Percentiles rank a stretch among this genome's conserved stretches.
These are phyloP conservation scores for Catunica adiposa DNA, from an alignment of 2,329 filamentous ascomycete genomes.

Conservation along the genomic window DNA sequence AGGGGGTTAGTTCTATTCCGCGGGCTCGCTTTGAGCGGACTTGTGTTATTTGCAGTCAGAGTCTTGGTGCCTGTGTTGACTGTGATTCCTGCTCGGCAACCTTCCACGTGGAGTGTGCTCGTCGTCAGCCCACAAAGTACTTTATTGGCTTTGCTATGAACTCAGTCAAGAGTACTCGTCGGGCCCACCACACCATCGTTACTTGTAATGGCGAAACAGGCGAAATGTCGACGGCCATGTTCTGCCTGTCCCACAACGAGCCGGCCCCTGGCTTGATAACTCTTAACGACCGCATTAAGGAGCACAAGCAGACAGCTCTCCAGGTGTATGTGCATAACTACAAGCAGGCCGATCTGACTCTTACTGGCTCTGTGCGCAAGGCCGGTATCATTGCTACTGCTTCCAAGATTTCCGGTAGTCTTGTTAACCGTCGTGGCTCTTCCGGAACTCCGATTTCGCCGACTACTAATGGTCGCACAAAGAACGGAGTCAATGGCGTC, in stretches of 20 bases:
- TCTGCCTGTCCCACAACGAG: constrained; percentile 78
- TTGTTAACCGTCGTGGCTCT: constrained; percentile 37
- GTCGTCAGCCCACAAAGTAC: constrained; percentile 51
- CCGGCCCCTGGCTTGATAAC: constrained; percentile 36
- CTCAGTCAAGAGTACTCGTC: constrained; percentile 74
- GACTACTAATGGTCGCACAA: constrained; percentile 15
- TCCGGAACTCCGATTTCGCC: constrained; percentile 24
- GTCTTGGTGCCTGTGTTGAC: constrained; percentile 59
- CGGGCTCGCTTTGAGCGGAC: constrained; percentile 54
- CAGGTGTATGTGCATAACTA: constrained; percentile 78
- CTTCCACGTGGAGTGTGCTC: constrained; percentile 84
- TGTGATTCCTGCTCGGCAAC: constrained; percentile 56
- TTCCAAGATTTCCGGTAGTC: constrained; percentile 21
- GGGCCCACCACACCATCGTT: constrained; percentile 65
- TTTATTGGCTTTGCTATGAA: constrained; percentile 77
- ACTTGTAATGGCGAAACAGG: constrained; percentile 68
- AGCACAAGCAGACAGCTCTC: constrained; percentile 48
- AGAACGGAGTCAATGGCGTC: constrained; percentile 16
- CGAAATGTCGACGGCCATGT: constrained; percentile 67
- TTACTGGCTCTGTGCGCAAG: constrained; percentile 87
- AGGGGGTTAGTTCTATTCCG: constrained; percentile 75
- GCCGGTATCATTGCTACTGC: constrained; percentile 53
- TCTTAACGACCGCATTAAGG: constrained; percentile 8
- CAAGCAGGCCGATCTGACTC: constrained; percentile 81
- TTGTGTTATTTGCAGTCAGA: constrained; percentile 71